These are phyloP conservation scores for Macrocystidia cucumis DNA, from an alignment of 1,284 basidiomycete genomes.

Conservation along the genomic window DNA sequence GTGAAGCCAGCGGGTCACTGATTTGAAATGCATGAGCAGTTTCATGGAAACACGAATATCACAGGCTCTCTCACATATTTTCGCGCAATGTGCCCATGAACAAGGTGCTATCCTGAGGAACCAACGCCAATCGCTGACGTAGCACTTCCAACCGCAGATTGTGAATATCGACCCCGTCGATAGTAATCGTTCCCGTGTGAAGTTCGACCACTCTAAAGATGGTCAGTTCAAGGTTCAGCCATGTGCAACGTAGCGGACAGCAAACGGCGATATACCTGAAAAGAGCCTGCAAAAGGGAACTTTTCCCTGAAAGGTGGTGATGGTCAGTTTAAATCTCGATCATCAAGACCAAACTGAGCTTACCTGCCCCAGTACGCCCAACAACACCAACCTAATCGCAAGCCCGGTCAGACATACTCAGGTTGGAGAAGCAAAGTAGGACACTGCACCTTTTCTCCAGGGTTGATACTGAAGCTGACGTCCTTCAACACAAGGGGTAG, in stretches of 20 bases:
- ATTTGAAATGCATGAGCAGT: slow-evolving; percentile 3
- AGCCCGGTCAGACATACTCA: neutral
- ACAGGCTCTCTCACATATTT: slow-evolving; percentile 42
- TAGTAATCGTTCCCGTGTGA: slow-evolving; percentile 51
- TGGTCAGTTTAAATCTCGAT: slow-evolving; percentile 1
- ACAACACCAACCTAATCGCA: slow-evolving; percentile 59
- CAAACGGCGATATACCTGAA: slow-evolving; percentile 42
- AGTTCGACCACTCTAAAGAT: slow-evolving; percentile 60
- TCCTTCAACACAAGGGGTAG: slow-evolving; percentile 68
- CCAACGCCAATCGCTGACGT: slow-evolving; percentile 57
- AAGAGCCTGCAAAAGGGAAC: slow-evolving; percentile 65
- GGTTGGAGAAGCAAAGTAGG: slow-evolving; percentile 1
- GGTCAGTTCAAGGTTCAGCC: slow-evolving; percentile 12
- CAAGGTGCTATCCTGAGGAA: slow-evolving; percentile 62
- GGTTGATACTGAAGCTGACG: slow-evolving; percentile 52
- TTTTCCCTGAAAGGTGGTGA: slow-evolving; percentile 45
- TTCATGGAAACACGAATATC: neutral
- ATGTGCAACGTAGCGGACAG: too few species aligned
- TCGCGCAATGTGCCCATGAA: slow-evolving; percentile 64
- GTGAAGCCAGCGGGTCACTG: slow-evolving; percentile 52
- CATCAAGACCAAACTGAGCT: too few species aligned
- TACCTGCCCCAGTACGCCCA: slow-evolving; percentile 64
- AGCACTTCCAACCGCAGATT: slow-evolving; percentile 50
- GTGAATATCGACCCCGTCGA: slow-evolving; percentile 63
- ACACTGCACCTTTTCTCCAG: slow-evolving; percentile 57